A percentile compares a stretch with the other conserved stretches of the same genome.
Evolutionary conservation across 1,139 yeast genomes (phyloP).

Genomic region (Debaryomyces nepalensis): DNA sequence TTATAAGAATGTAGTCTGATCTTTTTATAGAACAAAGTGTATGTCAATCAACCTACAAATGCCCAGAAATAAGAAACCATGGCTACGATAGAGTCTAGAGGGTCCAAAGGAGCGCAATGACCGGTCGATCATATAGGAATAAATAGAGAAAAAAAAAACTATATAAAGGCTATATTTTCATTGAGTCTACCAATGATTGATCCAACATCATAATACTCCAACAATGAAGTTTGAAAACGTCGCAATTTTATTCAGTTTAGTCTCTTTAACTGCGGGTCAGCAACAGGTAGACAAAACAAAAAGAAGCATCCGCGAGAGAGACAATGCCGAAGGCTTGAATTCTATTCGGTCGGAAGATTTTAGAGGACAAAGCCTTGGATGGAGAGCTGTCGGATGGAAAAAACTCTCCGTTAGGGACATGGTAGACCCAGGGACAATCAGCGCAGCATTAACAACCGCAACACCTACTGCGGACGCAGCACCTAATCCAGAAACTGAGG

Average conservation of each 20-base stretch:
- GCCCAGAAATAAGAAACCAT: neutral
- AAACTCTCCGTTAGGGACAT: neutral
- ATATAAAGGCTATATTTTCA: neutral
- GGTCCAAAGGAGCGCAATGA: too few species aligned
- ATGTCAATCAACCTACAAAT: neutral
- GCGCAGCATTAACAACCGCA: too few species aligned
- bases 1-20: neutral
- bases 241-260: neutral
- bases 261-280: neutral
- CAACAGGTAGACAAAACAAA: neutral
- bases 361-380: neutral
- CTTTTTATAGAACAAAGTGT: neutral
- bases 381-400: constrained; percentile 3
- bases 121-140: too few species aligned
- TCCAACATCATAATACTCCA: neutral
- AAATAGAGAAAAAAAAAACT: neutral
- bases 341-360: neutral
- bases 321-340: neutral
- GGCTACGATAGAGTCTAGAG: neutral
- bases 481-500: too few species aligned
- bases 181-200: neutral
- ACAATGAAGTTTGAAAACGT: constrained; percentile 3
- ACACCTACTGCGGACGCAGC: too few species aligned
- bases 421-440: too few species aligned
- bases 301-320: neutral